Percentiles rank a stretch among this genome's conserved stretches.
phyloP scores from a whole-genome alignment of 2,329 filamentous ascomycete genomes.

The Fusarium pininemorale region DNA sequence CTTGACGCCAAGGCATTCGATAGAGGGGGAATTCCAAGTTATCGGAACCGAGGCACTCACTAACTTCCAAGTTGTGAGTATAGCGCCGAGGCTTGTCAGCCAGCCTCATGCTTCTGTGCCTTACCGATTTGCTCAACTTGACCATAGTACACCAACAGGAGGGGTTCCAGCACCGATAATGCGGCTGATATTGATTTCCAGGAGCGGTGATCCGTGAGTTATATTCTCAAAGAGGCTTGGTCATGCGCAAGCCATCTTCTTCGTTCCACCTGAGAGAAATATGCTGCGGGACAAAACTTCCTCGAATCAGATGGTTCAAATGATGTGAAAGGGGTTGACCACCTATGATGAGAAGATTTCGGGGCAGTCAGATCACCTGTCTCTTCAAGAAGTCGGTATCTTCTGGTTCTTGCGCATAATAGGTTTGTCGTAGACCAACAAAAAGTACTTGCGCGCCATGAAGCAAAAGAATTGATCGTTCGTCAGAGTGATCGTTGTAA shows the following conservation, averaged over 20 bases:
- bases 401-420: neutral
- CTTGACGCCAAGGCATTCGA: slow-evolving; percentile 5
- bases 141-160: neutral
- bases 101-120: slow-evolving; percentile 24
- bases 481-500: fast-evolving
- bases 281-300: neutral
- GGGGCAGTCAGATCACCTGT: neutral
- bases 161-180: neutral
- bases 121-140: slow-evolving; percentile 12
- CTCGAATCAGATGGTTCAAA: neutral
- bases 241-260: slow-evolving; percentile 21
- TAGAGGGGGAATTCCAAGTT: slow-evolving; percentile 7
- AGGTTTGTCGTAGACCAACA: neutral
- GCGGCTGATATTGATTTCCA: slow-evolving; percentile 12
- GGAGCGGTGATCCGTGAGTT: slow-evolving; percentile 7
- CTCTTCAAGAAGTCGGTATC: neutral
- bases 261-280: neutral
- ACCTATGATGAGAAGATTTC: neutral
- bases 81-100: slow-evolving; percentile 20
- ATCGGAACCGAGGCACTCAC: slow-evolving; percentile 11
- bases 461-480: neutral
- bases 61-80: slow-evolving; percentile 1
- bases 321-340: neutral
- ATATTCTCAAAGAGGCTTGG: slow-evolving; percentile 23
- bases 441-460: neutral